These are phyloP conservation scores for Mycosphaerelloides madeirae DNA, from an alignment of 2,329 filamentous ascomycete species.

Conservation along the genomic window DNA sequence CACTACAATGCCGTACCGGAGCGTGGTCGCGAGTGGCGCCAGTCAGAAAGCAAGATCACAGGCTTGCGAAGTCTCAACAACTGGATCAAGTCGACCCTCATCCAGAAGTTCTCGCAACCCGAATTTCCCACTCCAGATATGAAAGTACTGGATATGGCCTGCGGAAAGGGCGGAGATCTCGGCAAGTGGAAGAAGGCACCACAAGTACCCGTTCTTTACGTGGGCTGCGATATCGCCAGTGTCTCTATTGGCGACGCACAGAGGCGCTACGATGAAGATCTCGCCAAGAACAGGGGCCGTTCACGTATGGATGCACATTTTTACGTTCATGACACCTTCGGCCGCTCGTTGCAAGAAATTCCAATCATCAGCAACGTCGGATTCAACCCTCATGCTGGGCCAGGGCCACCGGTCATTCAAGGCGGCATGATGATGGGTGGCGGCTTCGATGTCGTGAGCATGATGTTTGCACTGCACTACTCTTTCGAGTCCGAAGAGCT, in stretches of 20 bases:
- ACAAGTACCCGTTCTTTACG: constrained; percentile 86
- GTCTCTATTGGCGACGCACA: constrained; percentile 86
- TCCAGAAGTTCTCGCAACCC: constrained; percentile 78
- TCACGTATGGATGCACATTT: constrained; percentile 69
- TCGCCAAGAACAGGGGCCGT: constrained; percentile 31
- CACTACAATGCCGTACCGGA: constrained; percentile 97
- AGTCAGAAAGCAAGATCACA: constrained; percentile 91
- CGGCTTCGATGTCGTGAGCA: constrained; percentile 86
- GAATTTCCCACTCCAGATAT: constrained; percentile 51
- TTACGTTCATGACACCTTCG: constrained; percentile 87
- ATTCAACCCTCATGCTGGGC: constrained; percentile 69
- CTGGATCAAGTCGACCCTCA: constrained; percentile 96
- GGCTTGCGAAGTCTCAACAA: constrained; percentile 94
- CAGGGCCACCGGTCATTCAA: constrained; percentile 53
- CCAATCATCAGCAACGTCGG: constrained; percentile 80
- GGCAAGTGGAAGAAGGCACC: constrained; percentile 94
- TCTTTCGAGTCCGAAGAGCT: constrained; percentile 91
- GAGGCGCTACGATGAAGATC: constrained; percentile 63
- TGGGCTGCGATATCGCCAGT: constrained; percentile 89
- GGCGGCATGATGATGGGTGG: constrained; percentile 64
- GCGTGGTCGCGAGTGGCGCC: constrained; percentile 88
- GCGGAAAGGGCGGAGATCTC: constrained; percentile 92
- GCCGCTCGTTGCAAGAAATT: constrained; percentile 74
- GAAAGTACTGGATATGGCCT: constrained; percentile 87
- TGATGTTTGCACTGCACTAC: constrained; percentile 99